phyloP scores from a whole-genome alignment of 1,284 basidiomycete species.

The Boletus smithii region DNA sequence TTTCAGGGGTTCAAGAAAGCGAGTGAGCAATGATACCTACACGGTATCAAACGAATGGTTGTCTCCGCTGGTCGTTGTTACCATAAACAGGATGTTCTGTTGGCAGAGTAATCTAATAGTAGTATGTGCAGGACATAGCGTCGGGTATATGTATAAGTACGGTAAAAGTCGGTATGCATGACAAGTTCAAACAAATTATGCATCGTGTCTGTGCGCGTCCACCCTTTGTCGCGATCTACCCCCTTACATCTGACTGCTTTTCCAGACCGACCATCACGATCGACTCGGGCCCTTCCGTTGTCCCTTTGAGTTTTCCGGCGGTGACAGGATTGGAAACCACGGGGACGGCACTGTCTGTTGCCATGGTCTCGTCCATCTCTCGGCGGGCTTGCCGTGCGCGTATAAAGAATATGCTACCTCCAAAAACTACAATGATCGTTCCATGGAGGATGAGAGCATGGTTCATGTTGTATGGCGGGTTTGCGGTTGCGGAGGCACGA shows the following conservation, averaged over 20 bases:
- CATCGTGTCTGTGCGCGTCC: not conserved
- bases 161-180: not conserved
- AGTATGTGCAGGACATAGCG: too few relatives aligned
- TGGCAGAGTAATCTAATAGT: too few relatives aligned
- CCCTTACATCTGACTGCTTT: not conserved
- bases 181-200: not conserved
- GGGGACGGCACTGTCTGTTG: not conserved
- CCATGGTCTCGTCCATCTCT: conserved; percentile 49
- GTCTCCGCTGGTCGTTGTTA: too few relatives aligned
- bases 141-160: not conserved
- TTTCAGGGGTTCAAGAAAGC: conserved; percentile 69
- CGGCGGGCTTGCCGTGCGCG: conserved; percentile 59
- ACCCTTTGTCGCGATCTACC: not conserved
- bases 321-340: not conserved
- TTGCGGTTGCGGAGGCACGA: conserved; percentile 52
- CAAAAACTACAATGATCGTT: conserved; percentile 40
- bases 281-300: not conserved
- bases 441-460: conserved; percentile 63
- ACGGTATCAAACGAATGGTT: too few relatives aligned
- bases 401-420: conserved; percentile 45
- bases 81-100: too few relatives aligned
- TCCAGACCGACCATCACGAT: not conserved
- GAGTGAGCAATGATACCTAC: conserved; percentile 6
- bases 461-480: conserved; percentile 69
- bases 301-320: not conserved